Conservation (phyloP, 148 eudicot genomes). For the Mesembryanthemum crystallinum region DNA sequence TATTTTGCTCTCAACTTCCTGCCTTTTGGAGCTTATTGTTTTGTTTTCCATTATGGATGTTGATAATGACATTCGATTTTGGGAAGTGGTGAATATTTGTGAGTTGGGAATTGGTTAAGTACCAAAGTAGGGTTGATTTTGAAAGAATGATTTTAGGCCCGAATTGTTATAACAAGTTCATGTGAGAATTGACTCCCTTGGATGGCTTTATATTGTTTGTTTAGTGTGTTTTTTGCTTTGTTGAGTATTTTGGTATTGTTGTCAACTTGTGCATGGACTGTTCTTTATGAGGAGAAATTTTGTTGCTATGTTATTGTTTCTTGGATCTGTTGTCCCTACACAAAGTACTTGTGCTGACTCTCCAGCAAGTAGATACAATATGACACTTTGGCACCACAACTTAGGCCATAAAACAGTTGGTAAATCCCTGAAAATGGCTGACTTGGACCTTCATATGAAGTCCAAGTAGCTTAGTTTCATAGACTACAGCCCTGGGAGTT, state of each 20-base stretch:
- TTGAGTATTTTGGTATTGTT: background rate
- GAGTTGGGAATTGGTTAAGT: background rate
- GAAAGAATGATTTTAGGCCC: constrained; percentile 7
- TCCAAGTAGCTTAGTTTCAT: background rate
- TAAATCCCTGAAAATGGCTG: background rate
- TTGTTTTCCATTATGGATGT: background rate
- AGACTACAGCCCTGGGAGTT: background rate
- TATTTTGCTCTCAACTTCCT: constrained; percentile 21
- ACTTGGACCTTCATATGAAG: background rate
- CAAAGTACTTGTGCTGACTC: background rate
- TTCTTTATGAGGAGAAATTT: too few species aligned
- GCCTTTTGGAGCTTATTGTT: background rate
- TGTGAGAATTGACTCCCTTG: background rate
- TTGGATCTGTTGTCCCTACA: background rate
- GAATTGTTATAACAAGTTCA: background rate
- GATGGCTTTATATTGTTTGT: background rate
- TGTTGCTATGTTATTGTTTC: background rate
- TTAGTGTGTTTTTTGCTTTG: background rate
- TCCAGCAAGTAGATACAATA: background rate
- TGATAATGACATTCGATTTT: background rate
- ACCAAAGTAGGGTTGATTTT: background rate
- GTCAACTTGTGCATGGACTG: background rate
- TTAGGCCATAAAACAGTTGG: background rate
- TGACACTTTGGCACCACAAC: background rate
- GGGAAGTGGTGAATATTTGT: background rate